Percentiles rank a stretch among this genome's conserved stretches.
phyloP scores from a whole-genome alignment of 2,329 filamentous ascomycete species.

The Talaromyces sp. region DNA sequence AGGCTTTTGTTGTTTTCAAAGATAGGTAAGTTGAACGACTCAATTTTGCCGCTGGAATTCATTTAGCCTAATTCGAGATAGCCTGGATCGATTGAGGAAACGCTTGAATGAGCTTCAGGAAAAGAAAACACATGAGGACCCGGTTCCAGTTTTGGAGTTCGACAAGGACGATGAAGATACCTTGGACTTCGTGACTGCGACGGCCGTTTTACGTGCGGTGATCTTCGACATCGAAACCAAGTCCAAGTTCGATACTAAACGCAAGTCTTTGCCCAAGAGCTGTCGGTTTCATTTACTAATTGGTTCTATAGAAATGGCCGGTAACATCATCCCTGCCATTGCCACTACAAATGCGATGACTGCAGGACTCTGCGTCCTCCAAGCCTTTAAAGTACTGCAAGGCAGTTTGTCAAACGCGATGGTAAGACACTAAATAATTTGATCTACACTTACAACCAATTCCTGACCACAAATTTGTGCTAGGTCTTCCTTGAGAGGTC shows the following conservation, averaged over 20 bases:
- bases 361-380: conserved; percentile 85
- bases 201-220: conserved; percentile 83
- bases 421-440: conserved; percentile 46
- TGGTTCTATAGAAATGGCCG: conserved; percentile 76
- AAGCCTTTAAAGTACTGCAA: conserved; percentile 87
- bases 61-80: conserved; percentile 23
- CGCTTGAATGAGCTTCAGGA: conserved; percentile 69
- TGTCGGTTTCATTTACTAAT: conserved; percentile 3
- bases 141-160: conserved; percentile 71
- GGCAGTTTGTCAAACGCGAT: conserved; percentile 72
- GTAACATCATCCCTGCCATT: conserved; percentile 98
- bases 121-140: conserved; percentile 43
- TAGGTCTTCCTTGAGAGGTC: conserved; percentile 76
- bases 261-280: conserved; percentile 39
- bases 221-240: conserved; percentile 88
- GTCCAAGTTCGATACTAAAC: conserved; percentile 94
- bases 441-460: background rate
- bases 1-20: conserved; percentile 84
- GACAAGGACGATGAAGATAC: conserved; percentile 98
- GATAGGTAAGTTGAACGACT: conserved; percentile 58
- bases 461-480: background rate
- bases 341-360: conserved; percentile 98
- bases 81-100: conserved; percentile 73
- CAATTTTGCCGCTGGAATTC: background rate
- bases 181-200: conserved; percentile 88